Evolutionary conservation across 1,284 basidiomycete species (phyloP).

Genomic region (Cutaneotrichosporon spelunceum): DNA sequence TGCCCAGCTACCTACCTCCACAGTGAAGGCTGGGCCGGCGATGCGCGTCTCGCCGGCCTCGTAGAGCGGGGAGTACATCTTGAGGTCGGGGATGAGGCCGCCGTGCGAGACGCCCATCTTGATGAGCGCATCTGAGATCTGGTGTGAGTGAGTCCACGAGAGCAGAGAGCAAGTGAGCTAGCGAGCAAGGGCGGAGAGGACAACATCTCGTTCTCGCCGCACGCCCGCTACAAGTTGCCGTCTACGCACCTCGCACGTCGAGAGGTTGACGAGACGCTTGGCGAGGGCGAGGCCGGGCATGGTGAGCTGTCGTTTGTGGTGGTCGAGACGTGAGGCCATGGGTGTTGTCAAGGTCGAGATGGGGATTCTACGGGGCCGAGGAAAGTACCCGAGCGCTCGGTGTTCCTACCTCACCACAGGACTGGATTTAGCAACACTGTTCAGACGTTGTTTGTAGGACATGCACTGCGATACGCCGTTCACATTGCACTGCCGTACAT

Average conservation of each 20-base stretch:
- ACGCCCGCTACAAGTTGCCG: no score
- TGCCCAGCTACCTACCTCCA: conserved; percentile 55
- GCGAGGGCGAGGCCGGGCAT: conserved; percentile 10
- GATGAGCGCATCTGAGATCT: conserved; percentile 87
- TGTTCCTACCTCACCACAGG: no score
- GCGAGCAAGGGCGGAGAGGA: no score
- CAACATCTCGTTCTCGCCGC: no score
- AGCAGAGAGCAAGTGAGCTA: no score
- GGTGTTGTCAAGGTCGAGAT: not conserved
- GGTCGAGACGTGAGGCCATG: not conserved
- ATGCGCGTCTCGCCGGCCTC: conserved; percentile 53
- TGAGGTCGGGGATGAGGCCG: conserved; percentile 77
- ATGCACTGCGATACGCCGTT: no score
- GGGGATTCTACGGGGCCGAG: not conserved
- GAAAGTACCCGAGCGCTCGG: no score
- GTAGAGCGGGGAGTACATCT: conserved; percentile 57
- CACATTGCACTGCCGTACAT: no score
- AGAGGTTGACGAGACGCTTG: conserved; percentile 19
- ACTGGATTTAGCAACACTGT: no score
- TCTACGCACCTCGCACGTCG: conserved; percentile 34
- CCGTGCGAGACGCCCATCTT: conserved; percentile 74
- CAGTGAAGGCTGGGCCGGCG: conserved; percentile 84
- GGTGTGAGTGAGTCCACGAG: conserved; percentile 7
- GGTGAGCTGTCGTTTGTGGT: not conserved
- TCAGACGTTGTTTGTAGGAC: no score